Base-by-base conservation (phyloP, 371 early-diverging fungal genomes). In the Coemansia sp. region DNA sequence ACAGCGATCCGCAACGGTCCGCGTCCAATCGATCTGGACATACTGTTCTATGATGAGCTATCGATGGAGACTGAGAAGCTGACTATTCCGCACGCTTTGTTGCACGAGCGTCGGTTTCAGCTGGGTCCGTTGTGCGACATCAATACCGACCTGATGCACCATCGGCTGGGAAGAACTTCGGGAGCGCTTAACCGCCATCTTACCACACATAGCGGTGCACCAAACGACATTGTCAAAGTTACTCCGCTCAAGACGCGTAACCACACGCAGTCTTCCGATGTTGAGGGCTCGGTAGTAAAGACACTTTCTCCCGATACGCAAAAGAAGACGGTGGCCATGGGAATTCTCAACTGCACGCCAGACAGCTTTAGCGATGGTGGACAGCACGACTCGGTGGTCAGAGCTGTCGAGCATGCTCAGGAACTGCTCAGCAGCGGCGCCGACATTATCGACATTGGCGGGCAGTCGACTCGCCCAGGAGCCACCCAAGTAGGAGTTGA, bases 281-380 rank as follows among this genome's bases (percentile, higher is more conserved):
- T 12, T 19, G 60, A 40, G 21, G 58, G 52, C 11, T 44, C 65
- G 52, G 29, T 73, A 2, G 62, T 77, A 48, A 65, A 55, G 63
- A 19, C 77, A 19, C 76, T 78, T 13, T 52, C 48, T 29, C 70
- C 70, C 0, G 55, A 46, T 19, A 26, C 60, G 29, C 82, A 74
- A 53, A 69, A 65, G 36, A 67, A 78, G 36, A 83, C 77, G 3
- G 23, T 82, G 58, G 81, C 96, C 61, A 99, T 99, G 99, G 99
- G 97, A 41, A 95, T 99, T 36, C 82, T 99, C 29, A 99, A 98
- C 71, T 90, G 92, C 15, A 98, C 99, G 0, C 98, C 97, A 1
- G 99, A 99, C 80, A 92, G 93, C 69, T 99, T 99, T 80, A 91
- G 92, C 51, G 99, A 97, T 68, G 99, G 97, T 61, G 97, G 97